Conservation (phyloP, 257 asterid genomes). For the Fraxinus cuspidata region DNA sequence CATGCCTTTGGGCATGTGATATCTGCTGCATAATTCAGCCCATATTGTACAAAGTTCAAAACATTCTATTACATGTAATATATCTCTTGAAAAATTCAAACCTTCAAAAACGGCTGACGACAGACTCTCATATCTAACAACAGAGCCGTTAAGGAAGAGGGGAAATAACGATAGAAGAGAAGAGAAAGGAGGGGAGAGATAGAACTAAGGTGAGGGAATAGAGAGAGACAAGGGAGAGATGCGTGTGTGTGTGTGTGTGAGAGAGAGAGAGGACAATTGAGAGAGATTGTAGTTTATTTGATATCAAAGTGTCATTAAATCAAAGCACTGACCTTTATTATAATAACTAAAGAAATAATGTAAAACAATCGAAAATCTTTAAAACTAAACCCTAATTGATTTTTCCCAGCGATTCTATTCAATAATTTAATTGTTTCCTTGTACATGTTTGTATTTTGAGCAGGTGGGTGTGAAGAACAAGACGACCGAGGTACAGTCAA, state of each 20-base stretch:
- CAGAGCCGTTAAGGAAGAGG: background rate
- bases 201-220: background rate
- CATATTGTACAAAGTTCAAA: background rate
- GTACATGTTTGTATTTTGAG: conserved; percentile 32
- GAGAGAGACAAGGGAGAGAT: background rate
- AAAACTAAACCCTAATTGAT: background rate
- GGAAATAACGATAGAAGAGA: background rate
- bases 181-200: background rate
- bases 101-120: background rate
- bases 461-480: conserved; percentile 95
- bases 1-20: background rate
- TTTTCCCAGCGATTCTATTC: conserved; percentile 2
- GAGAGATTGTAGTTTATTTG: background rate
- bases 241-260: too few species aligned
- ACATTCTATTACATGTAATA: background rate
- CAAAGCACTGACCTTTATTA: background rate
- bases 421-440: conserved; percentile 12
- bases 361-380: background rate
- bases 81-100: background rate
- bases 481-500: conserved; percentile 80
- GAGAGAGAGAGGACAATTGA: background rate
- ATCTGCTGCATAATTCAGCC: background rate
- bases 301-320: background rate
- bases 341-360: background rate
- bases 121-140: background rate